A percentile compares a stretch with the other conserved stretches of the same genome.
Conservation (phyloP, 768 basidiomycete genomes). For the Collybiopsis confluens region DNA sequence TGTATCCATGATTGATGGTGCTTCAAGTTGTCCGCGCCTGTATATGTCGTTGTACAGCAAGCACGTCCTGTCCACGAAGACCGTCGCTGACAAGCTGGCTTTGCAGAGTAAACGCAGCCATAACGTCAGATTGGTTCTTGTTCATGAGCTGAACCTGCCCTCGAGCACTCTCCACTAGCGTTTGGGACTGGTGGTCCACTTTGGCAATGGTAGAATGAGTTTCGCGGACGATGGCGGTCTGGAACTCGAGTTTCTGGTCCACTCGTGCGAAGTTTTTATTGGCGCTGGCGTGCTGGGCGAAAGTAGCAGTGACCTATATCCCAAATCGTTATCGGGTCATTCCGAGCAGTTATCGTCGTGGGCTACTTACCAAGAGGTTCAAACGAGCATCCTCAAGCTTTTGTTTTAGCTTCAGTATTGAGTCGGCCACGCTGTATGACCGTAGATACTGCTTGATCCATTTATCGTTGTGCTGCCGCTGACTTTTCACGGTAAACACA, state of each 20-base stretch:
- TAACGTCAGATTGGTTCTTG: not conserved
- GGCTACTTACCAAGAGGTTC: not conserved
- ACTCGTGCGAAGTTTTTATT: not conserved
- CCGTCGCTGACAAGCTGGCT: not conserved
- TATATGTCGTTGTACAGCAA: not conserved
- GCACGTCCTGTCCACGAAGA: not conserved
- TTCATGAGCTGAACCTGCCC: not conserved
- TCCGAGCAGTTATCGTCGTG: not conserved
- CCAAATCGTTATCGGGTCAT: no score
- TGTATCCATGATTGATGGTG: not conserved
- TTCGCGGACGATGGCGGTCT: not conserved
- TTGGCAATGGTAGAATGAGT: not conserved
- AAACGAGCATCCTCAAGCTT: not conserved
- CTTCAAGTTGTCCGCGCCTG: not conserved
- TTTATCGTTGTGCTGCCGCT: not conserved
- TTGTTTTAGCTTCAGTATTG: not conserved
- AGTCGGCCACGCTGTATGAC: not conserved
- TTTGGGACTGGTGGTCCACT: not conserved
- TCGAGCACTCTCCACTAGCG: not conserved
- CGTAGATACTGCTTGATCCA: conserved; percentile 1
- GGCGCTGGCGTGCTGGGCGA: not conserved
- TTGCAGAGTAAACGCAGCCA: not conserved
- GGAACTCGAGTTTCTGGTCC: not conserved
- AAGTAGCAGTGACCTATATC: not conserved
- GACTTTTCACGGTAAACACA: not conserved